These are phyloP conservation scores for Coemansia sp. DNA, from an alignment of 192 early-diverging fungal species.

Conservation along the genomic window DNA sequence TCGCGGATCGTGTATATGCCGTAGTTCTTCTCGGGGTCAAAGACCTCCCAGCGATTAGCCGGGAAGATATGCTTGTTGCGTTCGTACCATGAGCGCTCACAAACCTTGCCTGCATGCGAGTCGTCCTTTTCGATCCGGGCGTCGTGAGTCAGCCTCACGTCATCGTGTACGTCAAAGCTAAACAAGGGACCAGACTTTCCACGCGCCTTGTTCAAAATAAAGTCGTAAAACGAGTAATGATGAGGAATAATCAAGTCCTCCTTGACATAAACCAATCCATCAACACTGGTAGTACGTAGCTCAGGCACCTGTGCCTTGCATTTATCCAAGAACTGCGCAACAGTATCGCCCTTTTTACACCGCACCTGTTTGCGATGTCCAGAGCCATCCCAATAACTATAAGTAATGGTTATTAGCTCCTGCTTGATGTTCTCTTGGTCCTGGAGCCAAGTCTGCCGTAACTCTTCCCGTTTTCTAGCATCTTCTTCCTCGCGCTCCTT, in stretches of 20 bases:
- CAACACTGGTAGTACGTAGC: constrained; percentile 77
- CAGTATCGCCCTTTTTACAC: constrained; percentile 86
- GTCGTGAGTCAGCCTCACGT: constrained; percentile 85
- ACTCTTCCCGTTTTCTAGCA: constrained; percentile 67
- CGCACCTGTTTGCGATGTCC: constrained; percentile 85
- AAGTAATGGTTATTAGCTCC: constrained; percentile 84
- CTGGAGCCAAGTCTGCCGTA: constrained; percentile 81
- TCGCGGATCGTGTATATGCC: constrained; percentile 54
- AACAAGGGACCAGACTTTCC: constrained; percentile 96
- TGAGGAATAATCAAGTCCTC: constrained; percentile 97
- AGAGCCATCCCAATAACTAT: constrained; percentile 96
- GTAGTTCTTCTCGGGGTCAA: constrained; percentile 80
- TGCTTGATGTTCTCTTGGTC: constrained; percentile 86
- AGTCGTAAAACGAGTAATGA: constrained; percentile 91
- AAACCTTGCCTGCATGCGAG: constrained; percentile 94
- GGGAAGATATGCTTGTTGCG: constrained; percentile 97
- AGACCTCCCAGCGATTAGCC: constrained; percentile 90
- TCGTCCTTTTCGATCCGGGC: constrained; percentile 88
- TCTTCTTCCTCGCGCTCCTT: constrained; percentile 84
- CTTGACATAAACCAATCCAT: constrained; percentile 91
- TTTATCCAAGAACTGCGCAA: constrained; percentile 84
- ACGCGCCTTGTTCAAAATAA: constrained; percentile 93
- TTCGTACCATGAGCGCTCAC: constrained; percentile 89
- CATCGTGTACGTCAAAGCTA: constrained; percentile 92
- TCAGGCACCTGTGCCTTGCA: constrained; percentile 84